phyloP scores from a whole-genome alignment of 169 alveolate species.

The Eimeria sp. region DNA sequence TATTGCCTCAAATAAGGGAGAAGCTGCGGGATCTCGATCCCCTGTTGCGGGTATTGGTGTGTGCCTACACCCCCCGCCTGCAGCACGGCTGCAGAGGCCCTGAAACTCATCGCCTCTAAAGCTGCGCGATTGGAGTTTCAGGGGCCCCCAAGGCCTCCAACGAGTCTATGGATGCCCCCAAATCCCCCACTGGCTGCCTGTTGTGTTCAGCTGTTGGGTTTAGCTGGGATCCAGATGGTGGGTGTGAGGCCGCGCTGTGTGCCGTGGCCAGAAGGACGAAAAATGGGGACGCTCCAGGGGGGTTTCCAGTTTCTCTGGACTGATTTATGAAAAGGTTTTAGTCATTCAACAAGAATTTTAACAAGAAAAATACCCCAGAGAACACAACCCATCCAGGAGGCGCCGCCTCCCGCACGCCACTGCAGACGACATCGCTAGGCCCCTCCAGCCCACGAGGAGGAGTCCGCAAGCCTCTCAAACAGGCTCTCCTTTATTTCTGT shows the following conservation, averaged over 20 bases:
- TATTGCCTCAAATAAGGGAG: background rate
- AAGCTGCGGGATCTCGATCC: slow-evolving; percentile 7
- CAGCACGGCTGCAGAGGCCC: slow-evolving; percentile 19
- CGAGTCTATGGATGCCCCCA: background rate
- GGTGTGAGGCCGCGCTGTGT: background rate
- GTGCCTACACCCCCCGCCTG: slow-evolving; percentile 30
- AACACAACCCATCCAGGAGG: background rate
- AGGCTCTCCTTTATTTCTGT: background rate
- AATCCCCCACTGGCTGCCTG: background rate
- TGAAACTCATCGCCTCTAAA: background rate
- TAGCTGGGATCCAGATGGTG: background rate
- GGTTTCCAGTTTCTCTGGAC: background rate
- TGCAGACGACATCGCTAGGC: slow-evolving; percentile 7
- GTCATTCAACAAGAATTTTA: background rate
- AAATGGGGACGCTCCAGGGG: background rate
- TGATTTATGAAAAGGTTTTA: background rate
- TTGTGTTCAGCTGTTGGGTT: background rate
- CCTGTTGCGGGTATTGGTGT: slow-evolving; percentile 1
- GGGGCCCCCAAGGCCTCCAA: background rate
- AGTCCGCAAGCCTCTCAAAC: background rate
- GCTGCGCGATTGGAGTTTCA: background rate
- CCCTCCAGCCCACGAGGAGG: background rate
- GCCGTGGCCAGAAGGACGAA: background rate
- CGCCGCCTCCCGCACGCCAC: background rate
- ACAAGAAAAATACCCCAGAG: background rate